Percentiles rank a stretch among this genome's conserved stretches.
phyloP scores from a whole-genome alignment of 1,139 yeast species.

The Pichia sorboxylosa region DNA sequence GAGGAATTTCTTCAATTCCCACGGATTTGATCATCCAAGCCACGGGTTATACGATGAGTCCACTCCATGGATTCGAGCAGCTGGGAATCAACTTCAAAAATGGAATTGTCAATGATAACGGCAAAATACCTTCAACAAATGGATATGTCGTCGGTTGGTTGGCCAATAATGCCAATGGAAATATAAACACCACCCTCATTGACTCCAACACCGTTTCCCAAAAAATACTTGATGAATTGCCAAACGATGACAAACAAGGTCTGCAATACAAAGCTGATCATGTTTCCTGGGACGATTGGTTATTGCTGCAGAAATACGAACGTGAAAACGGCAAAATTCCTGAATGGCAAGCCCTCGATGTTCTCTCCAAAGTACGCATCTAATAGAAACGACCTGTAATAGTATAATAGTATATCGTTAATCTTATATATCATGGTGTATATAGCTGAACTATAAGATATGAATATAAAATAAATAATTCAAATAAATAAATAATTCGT shows the following conservation, averaged over 20 bases:
- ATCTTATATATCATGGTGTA: too few relatives aligned
- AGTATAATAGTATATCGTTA: too few relatives aligned
- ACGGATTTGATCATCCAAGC: constrained; percentile 71
- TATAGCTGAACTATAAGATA: background rate
- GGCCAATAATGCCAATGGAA: constrained; percentile 79
- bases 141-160: constrained; percentile 89
- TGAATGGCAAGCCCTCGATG: too few relatives aligned
- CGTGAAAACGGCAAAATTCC: constrained; percentile 28
- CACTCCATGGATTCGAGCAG: constrained; percentile 47
- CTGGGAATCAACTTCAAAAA: constrained; percentile 38
- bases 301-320: constrained; percentile 45
- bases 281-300: constrained; percentile 74
- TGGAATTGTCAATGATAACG: constrained; percentile 43
- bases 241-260: constrained; percentile 16
- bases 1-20: constrained; percentile 27
- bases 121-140: constrained; percentile 44
- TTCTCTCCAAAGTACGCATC: too few relatives aligned
- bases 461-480: constrained; percentile 2
- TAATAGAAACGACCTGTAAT: too few relatives aligned
- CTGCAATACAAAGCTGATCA: too few relatives aligned
- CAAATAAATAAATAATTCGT: constrained; percentile 1
- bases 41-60: constrained; percentile 70
- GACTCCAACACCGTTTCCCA: constrained; percentile 29
- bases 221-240: too few relatives aligned
- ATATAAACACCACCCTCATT: constrained; percentile 84